phyloP scores from a whole-genome alignment of 306 rosid genomes.

The Pyrus communis region DNA sequence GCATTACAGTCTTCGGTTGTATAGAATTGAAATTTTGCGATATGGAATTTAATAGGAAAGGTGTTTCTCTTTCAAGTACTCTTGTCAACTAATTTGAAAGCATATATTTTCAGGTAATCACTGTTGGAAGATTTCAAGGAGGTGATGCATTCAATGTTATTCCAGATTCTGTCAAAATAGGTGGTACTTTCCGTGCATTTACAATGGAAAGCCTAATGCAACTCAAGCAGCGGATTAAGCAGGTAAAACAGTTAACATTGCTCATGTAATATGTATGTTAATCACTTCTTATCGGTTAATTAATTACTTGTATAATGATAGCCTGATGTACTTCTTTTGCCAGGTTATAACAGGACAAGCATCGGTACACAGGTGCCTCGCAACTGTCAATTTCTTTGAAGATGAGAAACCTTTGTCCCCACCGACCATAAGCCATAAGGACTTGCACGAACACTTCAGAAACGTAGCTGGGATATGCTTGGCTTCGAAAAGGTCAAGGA shows the following conservation, averaged over 20 bases:
- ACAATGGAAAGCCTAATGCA: conserved; percentile 40
- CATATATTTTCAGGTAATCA: conserved; percentile 50
- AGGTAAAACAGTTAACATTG: conserved; percentile 38
- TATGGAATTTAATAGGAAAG: not conserved
- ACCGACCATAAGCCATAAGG: conserved; percentile 47
- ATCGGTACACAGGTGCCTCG: conserved; percentile 81
- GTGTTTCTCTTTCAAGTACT: conserved; percentile 4
- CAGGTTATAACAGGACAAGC: conserved; percentile 83
- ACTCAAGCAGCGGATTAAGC: conserved; percentile 49
- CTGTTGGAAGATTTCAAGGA: conserved; percentile 70
- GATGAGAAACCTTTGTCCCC: conserved; percentile 38
- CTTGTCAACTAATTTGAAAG: conserved; percentile 14
- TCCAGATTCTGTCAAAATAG: conserved; percentile 81
- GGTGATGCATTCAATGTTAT: conserved; percentile 88
- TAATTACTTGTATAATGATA: no score
- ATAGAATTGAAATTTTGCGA: not conserved
- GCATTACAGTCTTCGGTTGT: not conserved
- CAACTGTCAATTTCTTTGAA: conserved; percentile 47
- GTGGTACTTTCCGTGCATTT: conserved; percentile 83
- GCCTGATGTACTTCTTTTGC: conserved; percentile 9
- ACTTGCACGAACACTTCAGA: conserved; percentile 48
- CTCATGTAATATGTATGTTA: not conserved
- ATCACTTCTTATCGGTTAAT: no score
- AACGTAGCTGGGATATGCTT: conserved; percentile 52
- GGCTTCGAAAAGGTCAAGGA: conserved; percentile 46